Evolutionary conservation across 176 grass and related monocot genomes (phyloP).

Genomic region (Tuctoria greenei): DNA sequence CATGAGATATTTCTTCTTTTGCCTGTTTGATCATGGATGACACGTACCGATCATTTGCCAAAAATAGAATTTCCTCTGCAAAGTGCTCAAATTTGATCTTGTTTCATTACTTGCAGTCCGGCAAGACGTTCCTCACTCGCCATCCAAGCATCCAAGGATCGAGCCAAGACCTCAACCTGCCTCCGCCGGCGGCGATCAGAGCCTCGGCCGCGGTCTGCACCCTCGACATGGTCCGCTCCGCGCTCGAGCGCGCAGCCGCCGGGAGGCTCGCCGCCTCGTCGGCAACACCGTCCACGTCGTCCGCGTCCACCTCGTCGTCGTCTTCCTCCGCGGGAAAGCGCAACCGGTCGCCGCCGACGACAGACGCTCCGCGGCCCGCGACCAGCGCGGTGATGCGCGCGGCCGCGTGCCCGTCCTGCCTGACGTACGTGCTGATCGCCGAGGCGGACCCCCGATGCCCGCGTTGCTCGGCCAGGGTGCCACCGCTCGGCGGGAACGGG

Average conservation of each 20-base stretch:
- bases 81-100: not conserved
- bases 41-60: not conserved
- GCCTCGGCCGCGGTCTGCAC: constrained; percentile 43
- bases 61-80: not conserved
- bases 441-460: constrained; percentile 53
- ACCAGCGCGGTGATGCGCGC: constrained; percentile 31
- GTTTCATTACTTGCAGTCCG: constrained; percentile 38
- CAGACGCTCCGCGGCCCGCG: not conserved
- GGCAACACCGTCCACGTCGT: not conserved
- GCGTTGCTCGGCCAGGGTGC: constrained; percentile 49
- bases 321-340: constrained; percentile 50
- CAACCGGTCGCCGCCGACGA: constrained; percentile 19
- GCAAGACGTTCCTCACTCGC: constrained; percentile 50
- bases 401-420: constrained; percentile 62
- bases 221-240: constrained; percentile 57
- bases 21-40: not conserved
- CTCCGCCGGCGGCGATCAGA: not conserved
- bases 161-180: constrained; percentile 51
- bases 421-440: constrained; percentile 68
- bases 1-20: not conserved
- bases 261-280: not conserved
- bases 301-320: constrained; percentile 37
- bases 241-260: constrained; percentile 42
- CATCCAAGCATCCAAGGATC: not conserved
- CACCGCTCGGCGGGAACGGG: constrained; percentile 21